Evolutionary conservation across 805 yeast species (phyloP), one percentile per base, ranked within the genome.

Genomic region (Barnettozyma botsteinii): DNA sequence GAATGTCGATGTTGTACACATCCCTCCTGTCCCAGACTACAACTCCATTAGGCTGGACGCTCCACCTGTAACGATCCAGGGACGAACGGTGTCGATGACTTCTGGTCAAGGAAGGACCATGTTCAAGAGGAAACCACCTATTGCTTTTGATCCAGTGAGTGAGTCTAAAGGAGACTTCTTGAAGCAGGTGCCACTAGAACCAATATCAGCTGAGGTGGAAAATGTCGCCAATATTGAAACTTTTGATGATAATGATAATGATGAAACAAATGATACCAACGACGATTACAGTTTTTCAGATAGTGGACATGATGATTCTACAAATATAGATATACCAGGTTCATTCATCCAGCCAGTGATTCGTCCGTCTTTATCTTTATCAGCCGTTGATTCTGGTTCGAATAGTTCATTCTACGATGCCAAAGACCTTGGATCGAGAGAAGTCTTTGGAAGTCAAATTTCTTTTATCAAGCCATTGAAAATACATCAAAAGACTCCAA

Each of bases 21-120:
- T 54, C 4, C 60, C 60, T 4, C 57, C 59, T 3, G 53, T 54
- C 2, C 60, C 60, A 6, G 59, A 54, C 25, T 54, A 51, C 35
- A 53, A 52, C 34, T 38, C 53, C 4, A 41, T 33, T 23, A 37
- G 45, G 1, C 35, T 46, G 36, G 35, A 32, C 6, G 57, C 53
- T 0, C 60, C 58, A 3, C 57, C 57, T 8, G 51, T 52, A 11
- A 55, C 56, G 11, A 49, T 54, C n/a, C 50, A 55, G 22, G 59
- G 60, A 5, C 29, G 56, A 34, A 21, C 39, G 1, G 56, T 55
- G 15, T 51, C 59, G 1, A 17, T 53, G 42, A 45, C 47, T 14
- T 13, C 47, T 14, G 19, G 24, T 2, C n/a, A n/a, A n/a, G 28
- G 33, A 5, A 22, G 29, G 17, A 22, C 27, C 20, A 20, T 22